Base-by-base conservation (phyloP, 139 green algal genomes). In the Coelastrella sp. region DNA sequence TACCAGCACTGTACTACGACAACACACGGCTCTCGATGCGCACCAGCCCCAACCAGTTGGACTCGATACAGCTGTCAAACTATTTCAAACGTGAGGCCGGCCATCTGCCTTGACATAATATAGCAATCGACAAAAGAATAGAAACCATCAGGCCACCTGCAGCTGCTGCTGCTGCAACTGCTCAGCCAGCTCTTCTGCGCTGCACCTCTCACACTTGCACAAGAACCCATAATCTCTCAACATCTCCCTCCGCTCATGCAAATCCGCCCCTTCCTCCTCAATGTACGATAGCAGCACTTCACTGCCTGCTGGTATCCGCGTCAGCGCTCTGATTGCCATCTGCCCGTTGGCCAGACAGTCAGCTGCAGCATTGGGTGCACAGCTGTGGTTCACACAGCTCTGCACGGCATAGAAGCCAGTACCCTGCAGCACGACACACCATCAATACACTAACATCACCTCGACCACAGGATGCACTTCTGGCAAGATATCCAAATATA, bases 331-430 rank as follows among this genome's bases (percentile, higher is more conserved):
- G 10, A 98, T 92, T 5, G 96, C 93, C 5, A 92, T 94, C 17
- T 80, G 19, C 2, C 94, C 94, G 8, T 85, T 91, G 3, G 87
- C 56, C 4, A 96, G 90, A 8, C 83, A 97, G 17, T 96, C 92
- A 4, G 96, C 93, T 10, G 91, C 84, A 16, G 93, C 94, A 73
- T 97, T 98, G 68, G 97, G 97, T 14, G 92, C 91, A 90, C 98
- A 99, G 90, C 93, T 97, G 94, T 99, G 97, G 93, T 99, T 99
- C 80, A 95, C 90, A 90, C 96, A 99, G 86, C 90, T 94, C 80
- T 99, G 97, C 75, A 99, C 88, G 11, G 94, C 92, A 83, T 96
- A 98, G 86, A 98, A 99, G 7, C 83, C 97, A 4, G 95, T 99
- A 71, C 97, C 98, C 90, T 94, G 88, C 58, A 92, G 58, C 7